phyloP scores from a whole-genome alignment of 1,284 basidiomycete species.

The Amylostereum areolatum region DNA sequence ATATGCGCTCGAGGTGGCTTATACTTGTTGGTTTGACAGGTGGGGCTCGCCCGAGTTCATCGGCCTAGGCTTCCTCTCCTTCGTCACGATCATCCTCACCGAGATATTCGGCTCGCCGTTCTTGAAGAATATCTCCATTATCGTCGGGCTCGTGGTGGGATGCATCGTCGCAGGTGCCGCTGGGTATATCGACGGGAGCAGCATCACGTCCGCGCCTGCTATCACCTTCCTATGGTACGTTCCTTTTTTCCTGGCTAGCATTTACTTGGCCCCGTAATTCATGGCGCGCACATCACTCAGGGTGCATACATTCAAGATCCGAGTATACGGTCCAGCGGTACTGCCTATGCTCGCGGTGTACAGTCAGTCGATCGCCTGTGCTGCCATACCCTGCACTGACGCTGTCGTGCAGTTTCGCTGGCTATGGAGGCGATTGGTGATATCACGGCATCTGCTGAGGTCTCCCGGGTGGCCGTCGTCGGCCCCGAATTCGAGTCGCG shows the following conservation, averaged over 20 bases:
- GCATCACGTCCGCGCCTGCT: slow-evolving; percentile 59
- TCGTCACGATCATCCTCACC: slow-evolving; percentile 69
- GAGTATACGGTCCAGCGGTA: slow-evolving; percentile 77
- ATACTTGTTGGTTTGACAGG: no score
- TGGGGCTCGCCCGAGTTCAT: slow-evolving; percentile 83
- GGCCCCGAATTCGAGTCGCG: slow-evolving; percentile 73
- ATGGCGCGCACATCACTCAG: slow-evolving; percentile 26
- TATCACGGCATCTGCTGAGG: slow-evolving; percentile 81
- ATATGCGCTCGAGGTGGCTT: no score
- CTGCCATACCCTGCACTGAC: no score
- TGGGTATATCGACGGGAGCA: slow-evolving; percentile 65
- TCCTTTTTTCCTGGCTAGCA: not conserved
- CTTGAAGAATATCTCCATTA: slow-evolving; percentile 73
- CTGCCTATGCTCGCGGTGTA: slow-evolving; percentile 82
- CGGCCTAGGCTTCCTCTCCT: slow-evolving; percentile 81
- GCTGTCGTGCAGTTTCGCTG: slow-evolving; percentile 46
- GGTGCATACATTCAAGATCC: slow-evolving; percentile 76
- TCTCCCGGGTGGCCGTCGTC: slow-evolving; percentile 63
- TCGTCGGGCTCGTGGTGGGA: slow-evolving; percentile 69
- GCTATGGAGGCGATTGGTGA: slow-evolving; percentile 87
- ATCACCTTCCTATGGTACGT: slow-evolving; percentile 75
- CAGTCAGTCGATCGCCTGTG: slow-evolving; percentile 37
- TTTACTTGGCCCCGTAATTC: no score
- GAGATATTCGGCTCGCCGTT: slow-evolving; percentile 81
- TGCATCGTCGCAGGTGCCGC: slow-evolving; percentile 74